Evolutionary conservation across 768 basidiomycete species (phyloP), one percentile per base, ranked within the genome.

Genomic region (Asterophora lycoperdoides): DNA sequence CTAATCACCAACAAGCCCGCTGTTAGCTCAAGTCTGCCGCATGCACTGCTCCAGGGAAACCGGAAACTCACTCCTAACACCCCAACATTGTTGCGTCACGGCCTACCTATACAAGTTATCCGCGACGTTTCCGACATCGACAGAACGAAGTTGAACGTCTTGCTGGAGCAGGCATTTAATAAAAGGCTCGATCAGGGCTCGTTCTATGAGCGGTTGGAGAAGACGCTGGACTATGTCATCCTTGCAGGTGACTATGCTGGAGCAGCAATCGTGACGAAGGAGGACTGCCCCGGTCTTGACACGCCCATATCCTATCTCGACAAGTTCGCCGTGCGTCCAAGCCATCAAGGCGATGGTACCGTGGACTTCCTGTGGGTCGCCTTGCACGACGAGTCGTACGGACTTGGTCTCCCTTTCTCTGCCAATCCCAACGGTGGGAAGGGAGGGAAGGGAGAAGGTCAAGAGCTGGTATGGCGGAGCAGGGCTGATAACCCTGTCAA

Each of bases 281-380:
- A 83, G 50, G 58, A 65, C 28, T 64, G 64, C 43, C 59, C 75
- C n/a, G 67, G 56, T 30, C 63, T 67, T 17, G 50, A 67, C 7
- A 44, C 54, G 1, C 78, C 85, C 5, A 82, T 95, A 52, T 84
- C 89, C 13, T 99, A 99, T 68, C 81, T 99, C 41, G 96, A 99
- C 76, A 99, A 99, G 70, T 99, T 99, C 64, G 95, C 94, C 13
- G 93, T 99, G 34, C 76, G 94, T 33, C 96, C 96, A 2, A 84
- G 76, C 51, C 84, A 97, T 62, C 96, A 99, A 67, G 96, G 96
- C 17, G 95, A 98, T 60, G 96, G 96, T 14, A 98, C 96, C 0
- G 96, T 98, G 49, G 96, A 99, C 70, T 99, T 99, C 72, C 73
- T 99, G 32, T 99, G 96, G 96, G 95, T 97, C 36, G 94, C 94